Conservation (phyloP, 78 protist genomes). For the Speleostelium caveatum region DNA sequence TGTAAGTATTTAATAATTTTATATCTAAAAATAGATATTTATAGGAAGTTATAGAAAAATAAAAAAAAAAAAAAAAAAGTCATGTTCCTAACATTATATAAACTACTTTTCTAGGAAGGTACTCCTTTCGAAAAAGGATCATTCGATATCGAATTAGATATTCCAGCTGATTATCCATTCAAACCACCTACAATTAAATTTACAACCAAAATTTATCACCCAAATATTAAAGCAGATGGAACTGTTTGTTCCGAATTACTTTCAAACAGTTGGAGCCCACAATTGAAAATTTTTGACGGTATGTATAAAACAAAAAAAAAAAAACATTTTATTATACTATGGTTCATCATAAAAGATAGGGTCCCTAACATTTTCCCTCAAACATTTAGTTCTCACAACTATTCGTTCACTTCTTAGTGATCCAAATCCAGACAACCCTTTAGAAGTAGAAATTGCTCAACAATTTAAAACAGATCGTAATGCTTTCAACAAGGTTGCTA, state of each 20-base stretch:
- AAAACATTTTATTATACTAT: too few species aligned
- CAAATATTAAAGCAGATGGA: slow-evolving; percentile 87
- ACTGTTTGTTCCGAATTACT: slow-evolving; percentile 84
- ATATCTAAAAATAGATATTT: too few species aligned
- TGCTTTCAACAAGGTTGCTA: slow-evolving; percentile 81
- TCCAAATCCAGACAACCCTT: slow-evolving; percentile 84
- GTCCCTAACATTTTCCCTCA: neutral
- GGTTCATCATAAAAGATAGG: too few species aligned
- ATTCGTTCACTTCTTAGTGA: slow-evolving; percentile 76
- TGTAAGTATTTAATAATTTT: slow-evolving; percentile 28
- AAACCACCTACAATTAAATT: slow-evolving; percentile 88
- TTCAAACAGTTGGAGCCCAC: slow-evolving; percentile 80
- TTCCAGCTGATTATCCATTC: slow-evolving; percentile 89
- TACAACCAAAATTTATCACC: slow-evolving; percentile 87
- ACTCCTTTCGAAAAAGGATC: slow-evolving; percentile 90
- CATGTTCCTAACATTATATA: slow-evolving; percentile 3
- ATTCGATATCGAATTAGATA: slow-evolving; percentile 75
- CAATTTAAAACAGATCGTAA: slow-evolving; percentile 75
- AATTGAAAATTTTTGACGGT: slow-evolving; percentile 76
- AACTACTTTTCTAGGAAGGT: slow-evolving; percentile 39
- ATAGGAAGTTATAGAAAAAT: neutral
- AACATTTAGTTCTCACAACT: slow-evolving; percentile 57
- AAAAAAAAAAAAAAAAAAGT: neutral
- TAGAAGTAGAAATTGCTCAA: slow-evolving; percentile 82
- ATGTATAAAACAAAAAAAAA: too few species aligned